phyloP scores from a whole-genome alignment of 495 filamentous ascomycete genomes.

The Viridothelium virens region DNA sequence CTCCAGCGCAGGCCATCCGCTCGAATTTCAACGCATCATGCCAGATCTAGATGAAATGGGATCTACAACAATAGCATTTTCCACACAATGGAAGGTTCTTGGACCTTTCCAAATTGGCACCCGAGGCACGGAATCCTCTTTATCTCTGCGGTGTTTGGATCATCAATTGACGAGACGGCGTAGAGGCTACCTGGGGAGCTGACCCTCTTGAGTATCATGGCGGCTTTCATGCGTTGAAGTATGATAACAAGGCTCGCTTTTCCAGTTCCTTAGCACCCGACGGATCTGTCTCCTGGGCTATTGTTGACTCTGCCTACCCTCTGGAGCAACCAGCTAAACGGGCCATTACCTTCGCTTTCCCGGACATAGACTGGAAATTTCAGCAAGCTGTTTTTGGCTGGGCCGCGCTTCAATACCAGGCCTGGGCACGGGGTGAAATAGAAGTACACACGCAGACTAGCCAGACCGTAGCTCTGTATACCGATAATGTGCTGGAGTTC shows the following conservation, averaged over 20 bases:
- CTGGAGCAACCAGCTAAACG: not conserved
- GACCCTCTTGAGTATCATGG: conserved; percentile 49
- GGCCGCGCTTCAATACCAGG: conserved; percentile 53
- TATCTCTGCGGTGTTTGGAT: not conserved
- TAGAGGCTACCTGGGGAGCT: conserved; percentile 54
- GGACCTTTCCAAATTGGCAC: conserved; percentile 57
- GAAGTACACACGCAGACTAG: conserved; percentile 26
- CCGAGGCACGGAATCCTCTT: conserved; percentile 40
- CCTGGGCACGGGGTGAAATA: conserved; percentile 49
- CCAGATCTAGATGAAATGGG: not conserved
- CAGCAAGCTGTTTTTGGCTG: conserved; percentile 52
- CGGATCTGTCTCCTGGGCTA: conserved; percentile 44
- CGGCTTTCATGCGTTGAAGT: conserved; percentile 43
- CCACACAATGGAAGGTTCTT: conserved; percentile 45
- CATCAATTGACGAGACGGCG: not conserved
- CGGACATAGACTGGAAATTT: conserved; percentile 44
- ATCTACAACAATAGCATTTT: conserved; percentile 29
- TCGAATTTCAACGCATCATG: not conserved
- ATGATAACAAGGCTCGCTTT: conserved; percentile 36
- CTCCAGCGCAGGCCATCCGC: too few relatives aligned
- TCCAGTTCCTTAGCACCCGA: conserved; percentile 44
- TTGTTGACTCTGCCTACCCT: conserved; percentile 25
- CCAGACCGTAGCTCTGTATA: conserved; percentile 38
- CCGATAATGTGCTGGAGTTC: conserved; percentile 43
- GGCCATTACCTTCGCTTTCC: conserved; percentile 36